Base-by-base conservation (phyloP, 2,329 filamentous ascomycete species). In the Fusarium sp. region DNA sequence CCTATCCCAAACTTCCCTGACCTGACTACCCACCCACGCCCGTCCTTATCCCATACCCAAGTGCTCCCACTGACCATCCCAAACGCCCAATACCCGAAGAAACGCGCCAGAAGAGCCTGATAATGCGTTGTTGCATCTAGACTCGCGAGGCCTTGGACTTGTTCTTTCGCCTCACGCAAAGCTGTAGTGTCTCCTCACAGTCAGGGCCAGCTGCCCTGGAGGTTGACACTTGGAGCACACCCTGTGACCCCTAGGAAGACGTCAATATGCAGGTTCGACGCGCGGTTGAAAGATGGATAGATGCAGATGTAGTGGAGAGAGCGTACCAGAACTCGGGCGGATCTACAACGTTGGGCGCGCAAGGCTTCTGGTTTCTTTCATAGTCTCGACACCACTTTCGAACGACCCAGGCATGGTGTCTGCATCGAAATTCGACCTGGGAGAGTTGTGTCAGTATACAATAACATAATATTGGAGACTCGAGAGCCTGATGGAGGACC, bases 241-340 rank as follows among this genome's bases (percentile, higher is more conserved):
- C 29, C 65, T 67, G 25, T 71, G 62, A 16, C 58, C 65, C 69
- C 69, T 71, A 25, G 33, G 23, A 46, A 14, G 16, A 29, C 8
- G 13, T 71, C 34, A 61, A 53, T 38, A 31, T 31, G 27, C 44
- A 25, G 42, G 18, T 33, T 40, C 23, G 14, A 31, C 23, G 42
- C 25, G 27, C 25, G 27, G 25, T 31, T 13, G n/a, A 51, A 18
- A 18, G 27, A 18, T 14, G 14, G 33, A 3, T 3, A 51, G 18
- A 9, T 20, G 31, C 13, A 33, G 18, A 14, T 34, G 13, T 27
- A 11, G 13, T 29, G n/a, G 25, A 59, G 20, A 20, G 20, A 20
- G 36, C 72, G 34, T 64, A 73, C 72, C 72, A 74, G 29, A 67
- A 73, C 44, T 74, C 69, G n/a, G 70, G 64, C 14, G 72, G 69